Evolutionary conservation across 768 basidiomycete genomes (phyloP).

Genomic region (Suillus clintonianus): DNA sequence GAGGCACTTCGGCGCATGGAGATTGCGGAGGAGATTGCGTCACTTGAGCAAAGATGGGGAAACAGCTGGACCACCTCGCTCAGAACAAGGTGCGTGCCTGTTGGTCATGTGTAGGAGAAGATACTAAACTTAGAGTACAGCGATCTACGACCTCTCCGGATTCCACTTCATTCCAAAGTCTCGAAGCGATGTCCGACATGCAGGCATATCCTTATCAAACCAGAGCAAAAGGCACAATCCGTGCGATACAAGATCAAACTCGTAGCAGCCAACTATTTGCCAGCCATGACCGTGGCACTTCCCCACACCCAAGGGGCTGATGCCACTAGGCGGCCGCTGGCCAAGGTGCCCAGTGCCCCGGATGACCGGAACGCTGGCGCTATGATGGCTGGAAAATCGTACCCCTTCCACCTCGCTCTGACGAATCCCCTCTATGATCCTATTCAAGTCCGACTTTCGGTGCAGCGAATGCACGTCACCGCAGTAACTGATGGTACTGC

Average conservation of each 20-base stretch:
- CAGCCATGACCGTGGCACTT: conserved; percentile 73
- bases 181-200: conserved; percentile 95
- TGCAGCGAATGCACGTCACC: conserved; percentile 65
- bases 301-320: conserved; percentile 50
- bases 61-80: conserved; percentile 76
- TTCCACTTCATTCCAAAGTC: conserved; percentile 90
- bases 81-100: conserved; percentile 53
- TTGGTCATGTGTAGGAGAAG: background rate
- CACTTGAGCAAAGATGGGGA: conserved; percentile 78
- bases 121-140: conserved; percentile 37
- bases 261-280: conserved; percentile 92
- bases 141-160: conserved; percentile 83
- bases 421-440: conserved; percentile 97
- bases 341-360: conserved; percentile 37
- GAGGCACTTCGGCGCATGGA: conserved; percentile 71
- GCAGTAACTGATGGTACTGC: conserved; percentile 41
- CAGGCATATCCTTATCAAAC: conserved; percentile 96
- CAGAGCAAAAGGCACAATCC: conserved; percentile 95
- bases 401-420: conserved; percentile 86
- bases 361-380: conserved; percentile 40
- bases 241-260: conserved; percentile 97
- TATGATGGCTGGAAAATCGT: conserved; percentile 78
- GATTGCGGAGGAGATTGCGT: conserved; percentile 60
- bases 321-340: conserved; percentile 34
- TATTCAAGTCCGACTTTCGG: conserved; percentile 86